Percentiles rank a stretch among this genome's conserved stretches.
phyloP scores from a whole-genome alignment of 1,284 basidiomycete genomes.

The Amylostereum areolatum region DNA sequence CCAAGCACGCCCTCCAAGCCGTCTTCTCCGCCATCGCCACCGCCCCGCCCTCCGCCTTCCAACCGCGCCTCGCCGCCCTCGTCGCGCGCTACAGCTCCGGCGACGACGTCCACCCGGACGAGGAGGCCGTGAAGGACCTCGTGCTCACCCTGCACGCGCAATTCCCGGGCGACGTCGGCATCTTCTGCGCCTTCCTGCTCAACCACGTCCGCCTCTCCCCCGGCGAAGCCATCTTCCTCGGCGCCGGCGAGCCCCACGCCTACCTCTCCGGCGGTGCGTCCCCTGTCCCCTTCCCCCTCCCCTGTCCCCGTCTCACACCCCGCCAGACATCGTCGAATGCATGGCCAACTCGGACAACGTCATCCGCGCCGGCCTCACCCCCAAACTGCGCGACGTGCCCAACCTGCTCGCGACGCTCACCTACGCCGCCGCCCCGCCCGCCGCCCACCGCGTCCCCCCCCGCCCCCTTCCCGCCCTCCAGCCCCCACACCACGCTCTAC shows the following conservation, averaged over 20 bases:
- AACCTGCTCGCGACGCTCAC: conserved; percentile 89
- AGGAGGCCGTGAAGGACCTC: conserved; percentile 54
- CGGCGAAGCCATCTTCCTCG: conserved; percentile 91
- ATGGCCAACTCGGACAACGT: conserved; percentile 99
- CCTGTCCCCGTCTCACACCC: background rate
- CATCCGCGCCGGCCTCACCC: conserved; percentile 96
- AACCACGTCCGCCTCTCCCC: conserved; percentile 79
- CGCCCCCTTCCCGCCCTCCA: conserved; percentile 35
- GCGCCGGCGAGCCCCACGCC: conserved; percentile 95
- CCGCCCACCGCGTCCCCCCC: conserved; percentile 67
- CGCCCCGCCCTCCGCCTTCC: conserved; percentile 48
- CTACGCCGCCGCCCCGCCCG: conserved; percentile 68
- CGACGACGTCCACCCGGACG: conserved; percentile 30
- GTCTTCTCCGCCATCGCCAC: conserved; percentile 86
- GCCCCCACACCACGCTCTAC: conserved; percentile 55
- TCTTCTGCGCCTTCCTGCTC: conserved; percentile 89
- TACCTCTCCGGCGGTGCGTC: conserved; percentile 84
- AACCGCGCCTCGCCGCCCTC: conserved; percentile 52
- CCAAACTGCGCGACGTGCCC: conserved; percentile 90
- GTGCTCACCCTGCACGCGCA: conserved; percentile 72
- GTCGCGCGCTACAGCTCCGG: conserved; percentile 56
- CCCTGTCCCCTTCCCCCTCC: conserved; percentile 2
- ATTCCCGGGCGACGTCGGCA: conserved; percentile 91
- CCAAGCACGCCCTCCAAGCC: conserved; percentile 60
- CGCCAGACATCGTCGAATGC: conserved; percentile 91